Base-by-base conservation (phyloP, 108 stramenopile genomes). In the Asterionellopsis glacialis region DNA sequence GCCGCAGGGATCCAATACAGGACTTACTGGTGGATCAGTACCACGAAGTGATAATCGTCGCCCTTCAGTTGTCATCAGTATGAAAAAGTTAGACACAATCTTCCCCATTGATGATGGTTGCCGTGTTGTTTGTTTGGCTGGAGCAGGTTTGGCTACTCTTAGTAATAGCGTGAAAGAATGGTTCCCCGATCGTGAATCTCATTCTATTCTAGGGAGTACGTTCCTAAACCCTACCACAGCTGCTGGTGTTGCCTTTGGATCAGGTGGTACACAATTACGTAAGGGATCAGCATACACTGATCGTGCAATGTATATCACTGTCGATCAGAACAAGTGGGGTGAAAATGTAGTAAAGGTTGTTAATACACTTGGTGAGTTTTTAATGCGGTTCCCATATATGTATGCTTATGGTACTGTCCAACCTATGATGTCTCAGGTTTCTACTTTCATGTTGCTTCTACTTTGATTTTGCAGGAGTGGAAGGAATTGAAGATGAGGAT, bases 151-250 rank as follows among this genome's bases (percentile, higher is more conserved):
- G 41, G 83, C 83, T 18, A 69, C 76, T 4, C 68, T 93, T 5
- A 61, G 81, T 18, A 60, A 66, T 11, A 74, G 70, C 22, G 53
- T 87, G 19, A 25, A 63, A 9, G 50, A 69, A 14, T 71, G 84
- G 45, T 92, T 88, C 69, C 80, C 84, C 15, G 82, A 81, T 47
- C 79, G 91, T 14, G 91, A 93, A 69, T 83, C 87, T 6, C 91
- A 93, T 54, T 77, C 80, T 22, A 81, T 79, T 41, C 63, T 93
- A 10, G 91, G 91, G 1, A 81, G 79, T 33, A 89, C 88, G 6
- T 93, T 93, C 63, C 68, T 93, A 56, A 89, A 93, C 56, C 91
- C 91, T 27, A 89, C 85, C 11, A 85, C 88, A 11, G 91, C 91
- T 0, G 91, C 91, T 5, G 91, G 91, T 10, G 85, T 93, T 21